Evolutionary conservation across 305 asterid genomes (phyloP), one percentile per base, ranked within the genome.

Genomic region (Striga hermonthica): DNA sequence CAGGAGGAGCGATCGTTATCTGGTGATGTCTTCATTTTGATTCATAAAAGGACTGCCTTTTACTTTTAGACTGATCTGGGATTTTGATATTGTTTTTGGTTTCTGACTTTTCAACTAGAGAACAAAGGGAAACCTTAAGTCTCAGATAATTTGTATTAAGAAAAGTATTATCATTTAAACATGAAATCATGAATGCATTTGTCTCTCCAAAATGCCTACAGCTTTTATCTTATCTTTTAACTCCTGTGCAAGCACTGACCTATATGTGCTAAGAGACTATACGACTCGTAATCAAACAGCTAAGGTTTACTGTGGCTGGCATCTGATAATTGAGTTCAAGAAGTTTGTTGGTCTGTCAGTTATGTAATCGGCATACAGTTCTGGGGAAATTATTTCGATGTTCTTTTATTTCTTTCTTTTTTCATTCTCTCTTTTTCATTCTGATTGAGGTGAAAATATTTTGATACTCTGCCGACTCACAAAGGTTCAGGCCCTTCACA

Each of bases 1-100:
- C 99, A 88, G 78, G 99, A 93, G 80, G 99, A 93, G 75, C 84
- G 92, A 64, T 90, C 95, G 60, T 79, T 93, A 81, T 75, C 95
- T 77, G 99, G 98, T 92, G 87, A 92, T 87, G 97, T 89, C 71
- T 81, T 80, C 80, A 60, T 48, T 72, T 69, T 38, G 44, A 58
- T 70, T 64, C 63, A 14, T 75, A 31, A 57, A 39, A 48, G 49
- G 47, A 66, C 57, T 36, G 54, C 58, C 36, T 62, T 62, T 74
- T 66, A 16, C 41, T 69, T 55, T 50, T 9, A 62, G 39, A 39
- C 49, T 40, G 35, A 55, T 68, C 14, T 70, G 28, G 48, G 50
- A 65, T 58, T 44, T 43, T 35, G 35, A 16, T 28, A 63, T 50
- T 6, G 31, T 16, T 37, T 39, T 16, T 14, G 71, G 53, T 63